Percentiles rank a stretch among this genome's conserved stretches.
These are phyloP conservation scores for Isatis tinctoria DNA, from an alignment of 345 rosid genomes.

Conservation along the genomic window DNA sequence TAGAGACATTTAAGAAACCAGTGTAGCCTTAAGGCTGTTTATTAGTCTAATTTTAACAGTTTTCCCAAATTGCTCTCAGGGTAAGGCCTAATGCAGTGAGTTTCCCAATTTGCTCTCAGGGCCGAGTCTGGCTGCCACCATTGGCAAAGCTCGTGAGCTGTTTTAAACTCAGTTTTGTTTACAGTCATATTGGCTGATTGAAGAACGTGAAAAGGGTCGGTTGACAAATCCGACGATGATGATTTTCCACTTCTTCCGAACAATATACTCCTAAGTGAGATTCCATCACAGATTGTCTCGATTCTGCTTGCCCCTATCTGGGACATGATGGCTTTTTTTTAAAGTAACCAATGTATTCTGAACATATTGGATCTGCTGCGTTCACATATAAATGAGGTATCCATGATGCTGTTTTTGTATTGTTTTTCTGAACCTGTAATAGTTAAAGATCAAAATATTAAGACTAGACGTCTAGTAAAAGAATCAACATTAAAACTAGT, in stretches of 20 bases:
- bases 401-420: slow-evolving; percentile 38
- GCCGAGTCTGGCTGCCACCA: slow-evolving; percentile 45
- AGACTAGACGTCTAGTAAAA: neutral
- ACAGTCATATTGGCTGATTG: slow-evolving; percentile 48
- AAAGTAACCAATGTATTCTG: slow-evolving; percentile 57
- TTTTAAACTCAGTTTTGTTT: slow-evolving; percentile 18
- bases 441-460: neutral
- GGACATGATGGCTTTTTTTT: slow-evolving; percentile 47
- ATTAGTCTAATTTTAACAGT: neutral
- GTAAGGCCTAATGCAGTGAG: neutral
- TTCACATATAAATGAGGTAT: slow-evolving; percentile 50
- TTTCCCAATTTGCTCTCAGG: neutral
- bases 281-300: slow-evolving; percentile 34
- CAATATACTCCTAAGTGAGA: slow-evolving; percentile 38
- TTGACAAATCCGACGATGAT: neutral
- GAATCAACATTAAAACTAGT: neutral
- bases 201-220: slow-evolving; percentile 44
- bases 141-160: slow-evolving; percentile 57
- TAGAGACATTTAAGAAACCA: neutral
- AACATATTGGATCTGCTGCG: slow-evolving; percentile 44
- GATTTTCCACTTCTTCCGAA: neutral
- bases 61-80: neutral
- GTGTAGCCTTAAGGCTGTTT: neutral
- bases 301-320: slow-evolving; percentile 41
- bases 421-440: slow-evolving; percentile 1